Percentiles rank a stretch among this genome's conserved stretches.
These are phyloP conservation scores for Phycomyces nitens DNA, from an alignment of 192 early-diverging fungal species.

Conservation along the genomic window DNA sequence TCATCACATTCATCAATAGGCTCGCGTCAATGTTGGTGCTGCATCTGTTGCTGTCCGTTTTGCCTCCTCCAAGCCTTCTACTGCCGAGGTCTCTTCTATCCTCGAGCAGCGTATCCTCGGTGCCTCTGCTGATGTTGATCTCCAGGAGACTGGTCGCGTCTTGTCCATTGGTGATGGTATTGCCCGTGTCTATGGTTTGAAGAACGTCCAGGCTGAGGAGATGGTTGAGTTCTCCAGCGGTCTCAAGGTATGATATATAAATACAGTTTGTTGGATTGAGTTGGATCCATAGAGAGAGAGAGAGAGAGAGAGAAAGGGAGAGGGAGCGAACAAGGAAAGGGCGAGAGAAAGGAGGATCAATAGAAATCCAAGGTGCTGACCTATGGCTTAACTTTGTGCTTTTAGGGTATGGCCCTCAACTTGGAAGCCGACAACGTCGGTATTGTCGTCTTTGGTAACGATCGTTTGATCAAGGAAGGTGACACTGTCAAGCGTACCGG, in stretches of 20 bases:
- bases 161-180: conserved; percentile 99
- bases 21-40: conserved; percentile 54
- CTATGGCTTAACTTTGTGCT: too few species aligned
- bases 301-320: not conserved
- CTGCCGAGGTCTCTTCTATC: conserved; percentile 96
- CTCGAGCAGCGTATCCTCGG: conserved; percentile 97
- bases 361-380: too few species aligned
- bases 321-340: too few species aligned
- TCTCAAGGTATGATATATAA: conserved; percentile 62
- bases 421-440: conserved; percentile 98
- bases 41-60: conserved; percentile 49
- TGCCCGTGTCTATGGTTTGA: conserved; percentile 98
- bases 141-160: conserved; percentile 97
- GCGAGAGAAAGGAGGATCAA: too few species aligned
- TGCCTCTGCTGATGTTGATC: conserved; percentile 74
- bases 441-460: conserved; percentile 99
- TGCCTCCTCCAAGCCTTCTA: conserved; percentile 59
- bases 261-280: not conserved
- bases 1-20: too few species aligned
- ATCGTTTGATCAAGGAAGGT: conserved; percentile 99
- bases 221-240: conserved; percentile 99
- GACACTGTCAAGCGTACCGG: conserved; percentile 99
- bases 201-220: conserved; percentile 98
- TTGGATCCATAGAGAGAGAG: not conserved
- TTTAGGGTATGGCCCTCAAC: conserved; percentile 96